phyloP scores from a whole-genome alignment of 176 grass and related monocot genomes.

The Oryza glaberrima region DNA sequence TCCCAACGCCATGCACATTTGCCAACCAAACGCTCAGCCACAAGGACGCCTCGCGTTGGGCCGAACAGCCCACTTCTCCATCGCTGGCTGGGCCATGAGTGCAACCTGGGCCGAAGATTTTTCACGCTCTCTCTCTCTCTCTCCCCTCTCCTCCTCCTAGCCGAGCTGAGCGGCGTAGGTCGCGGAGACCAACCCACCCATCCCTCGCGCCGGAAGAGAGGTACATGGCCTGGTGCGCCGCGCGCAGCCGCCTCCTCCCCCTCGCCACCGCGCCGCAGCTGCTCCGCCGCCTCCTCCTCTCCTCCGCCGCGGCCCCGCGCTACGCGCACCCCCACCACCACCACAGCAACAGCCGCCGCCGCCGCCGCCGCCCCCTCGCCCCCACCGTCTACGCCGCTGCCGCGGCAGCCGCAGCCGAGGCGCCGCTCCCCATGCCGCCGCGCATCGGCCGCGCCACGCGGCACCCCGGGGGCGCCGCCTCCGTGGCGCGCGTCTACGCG shows the following conservation, averaged over 20 bases:
- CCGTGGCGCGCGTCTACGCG: slow-evolving; percentile 66
- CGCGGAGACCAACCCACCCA: neutral
- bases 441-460: slow-evolving; percentile 61
- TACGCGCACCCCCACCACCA: slow-evolving; percentile 19
- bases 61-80: neutral
- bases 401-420: neutral
- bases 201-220: neutral
- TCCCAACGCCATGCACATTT: too few species aligned
- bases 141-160: too few species aligned
- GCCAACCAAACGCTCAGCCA: too few species aligned
- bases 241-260: slow-evolving; percentile 46
- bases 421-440: slow-evolving; percentile 22
- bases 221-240: slow-evolving; percentile 70
- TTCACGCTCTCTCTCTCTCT: neutral
- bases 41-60: neutral
- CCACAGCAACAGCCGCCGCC: slow-evolving; percentile 12
- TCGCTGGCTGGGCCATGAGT: too few species aligned
- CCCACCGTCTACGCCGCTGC: slow-evolving; percentile 25
- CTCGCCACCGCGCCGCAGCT: slow-evolving; percentile 14
- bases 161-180: neutral
- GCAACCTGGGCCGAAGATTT: neutral
- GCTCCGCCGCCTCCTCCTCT: neutral
- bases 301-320: slow-evolving; percentile 4
- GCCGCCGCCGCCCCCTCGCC: slow-evolving; percentile 29
- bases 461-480: slow-evolving; percentile 50